Evolutionary conservation across 192 early-diverging fungal species (phyloP).

Genomic region (Gamsiella multidivaricata): DNA sequence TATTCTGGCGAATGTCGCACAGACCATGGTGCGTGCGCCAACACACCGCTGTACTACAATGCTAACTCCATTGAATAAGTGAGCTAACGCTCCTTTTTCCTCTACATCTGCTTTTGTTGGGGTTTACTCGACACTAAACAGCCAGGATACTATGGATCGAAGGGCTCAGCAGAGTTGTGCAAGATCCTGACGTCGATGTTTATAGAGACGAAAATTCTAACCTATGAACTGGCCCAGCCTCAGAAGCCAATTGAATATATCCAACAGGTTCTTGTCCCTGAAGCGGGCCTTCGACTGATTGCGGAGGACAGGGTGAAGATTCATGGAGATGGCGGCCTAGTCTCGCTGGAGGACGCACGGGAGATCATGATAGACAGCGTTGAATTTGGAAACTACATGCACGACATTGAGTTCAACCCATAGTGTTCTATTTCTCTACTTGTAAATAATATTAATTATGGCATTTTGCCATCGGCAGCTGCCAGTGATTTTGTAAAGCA

Average conservation of each 20-base stretch:
- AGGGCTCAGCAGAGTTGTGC: constrained; percentile 53
- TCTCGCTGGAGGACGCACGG: constrained; percentile 42
- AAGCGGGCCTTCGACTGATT: constrained; percentile 60
- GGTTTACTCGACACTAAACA: neutral
- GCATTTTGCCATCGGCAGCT: too few species aligned
- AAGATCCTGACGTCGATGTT: constrained; percentile 47
- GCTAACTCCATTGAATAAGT: too few species aligned
- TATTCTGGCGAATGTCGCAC: constrained; percentile 58
- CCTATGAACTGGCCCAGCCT: constrained; percentile 37
- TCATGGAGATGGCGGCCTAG: neutral
- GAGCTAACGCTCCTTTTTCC: neutral
- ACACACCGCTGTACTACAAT: too few species aligned
- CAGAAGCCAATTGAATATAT: constrained; percentile 63
- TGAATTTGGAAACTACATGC: constrained; percentile 55
- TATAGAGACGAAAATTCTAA: constrained; percentile 47
- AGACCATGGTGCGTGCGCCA: constrained; percentile 43
- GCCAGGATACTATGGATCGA: constrained; percentile 69
- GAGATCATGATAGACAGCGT: constrained; percentile 56
- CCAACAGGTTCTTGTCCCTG: constrained; percentile 66
- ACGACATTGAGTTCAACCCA: constrained; percentile 25
- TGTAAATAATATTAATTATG: too few species aligned
- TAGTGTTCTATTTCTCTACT: neutral
- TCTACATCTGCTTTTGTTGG: neutral
- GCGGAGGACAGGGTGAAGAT: constrained; percentile 42
- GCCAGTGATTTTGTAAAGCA: too few species aligned